Evolutionary conservation across 2,329 filamentous ascomycete genomes (phyloP).

Genomic region (Elsinoe necatrix): DNA sequence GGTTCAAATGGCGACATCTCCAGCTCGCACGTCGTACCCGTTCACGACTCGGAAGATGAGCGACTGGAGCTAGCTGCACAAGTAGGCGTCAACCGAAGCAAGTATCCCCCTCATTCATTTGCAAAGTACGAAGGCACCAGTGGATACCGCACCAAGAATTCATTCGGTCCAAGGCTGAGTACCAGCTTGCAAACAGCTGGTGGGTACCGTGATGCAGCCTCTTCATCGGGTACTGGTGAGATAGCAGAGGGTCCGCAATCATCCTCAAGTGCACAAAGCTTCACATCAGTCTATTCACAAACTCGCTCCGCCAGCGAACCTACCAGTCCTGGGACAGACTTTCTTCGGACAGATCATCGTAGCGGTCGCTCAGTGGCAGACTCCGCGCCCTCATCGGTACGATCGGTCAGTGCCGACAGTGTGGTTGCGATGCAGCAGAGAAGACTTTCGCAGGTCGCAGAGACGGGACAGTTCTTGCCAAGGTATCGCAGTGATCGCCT

Average conservation of each 20-base stretch:
- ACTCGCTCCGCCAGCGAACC: not conserved
- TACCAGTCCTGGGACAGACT: not conserved
- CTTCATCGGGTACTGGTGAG: not conserved
- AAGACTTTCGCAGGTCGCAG: conserved; percentile 42
- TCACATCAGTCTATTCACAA: conserved; percentile 17
- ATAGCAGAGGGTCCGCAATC: conserved; percentile 27
- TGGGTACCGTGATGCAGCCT: not conserved
- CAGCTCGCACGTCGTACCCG: not conserved
- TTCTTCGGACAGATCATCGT: not conserved
- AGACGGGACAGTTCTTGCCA: conserved; percentile 41
- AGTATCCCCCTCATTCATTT: conserved; percentile 30
- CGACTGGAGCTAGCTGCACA: not conserved
- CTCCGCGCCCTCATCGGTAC: conserved; percentile 4
- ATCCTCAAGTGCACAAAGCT: conserved; percentile 27
- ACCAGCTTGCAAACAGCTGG: not conserved
- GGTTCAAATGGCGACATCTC: conserved; percentile 3
- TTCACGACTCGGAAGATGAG: not conserved
- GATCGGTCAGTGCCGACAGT: conserved; percentile 12
- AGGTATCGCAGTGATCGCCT: conserved; percentile 27
- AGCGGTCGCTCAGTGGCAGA: not conserved
- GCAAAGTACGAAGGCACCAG: conserved; percentile 31
- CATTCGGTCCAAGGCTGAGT: conserved; percentile 10
- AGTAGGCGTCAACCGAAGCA: conserved; percentile 20
- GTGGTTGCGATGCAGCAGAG: conserved; percentile 24
- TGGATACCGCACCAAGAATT: conserved; percentile 9